Evolutionary conservation across 2,329 filamentous ascomycete genomes (phyloP).

Genomic region (Alternaria consortialis): DNA sequence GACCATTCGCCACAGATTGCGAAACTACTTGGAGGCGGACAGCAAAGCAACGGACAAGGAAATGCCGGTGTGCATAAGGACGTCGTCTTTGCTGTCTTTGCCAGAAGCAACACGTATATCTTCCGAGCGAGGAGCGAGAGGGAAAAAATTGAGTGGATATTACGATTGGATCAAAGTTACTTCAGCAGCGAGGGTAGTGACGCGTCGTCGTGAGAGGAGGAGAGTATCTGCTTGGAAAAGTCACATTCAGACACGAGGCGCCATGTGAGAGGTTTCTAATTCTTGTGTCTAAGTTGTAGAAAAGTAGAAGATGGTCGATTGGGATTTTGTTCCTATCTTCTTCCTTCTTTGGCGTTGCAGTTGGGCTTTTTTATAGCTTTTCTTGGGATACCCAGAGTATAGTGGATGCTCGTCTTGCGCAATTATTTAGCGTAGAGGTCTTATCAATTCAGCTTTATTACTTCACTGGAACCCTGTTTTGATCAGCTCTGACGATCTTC

Average conservation of each 20-base stretch:
- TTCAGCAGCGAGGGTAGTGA: constrained; percentile 51
- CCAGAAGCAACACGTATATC: constrained; percentile 91
- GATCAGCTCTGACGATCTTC: not conserved
- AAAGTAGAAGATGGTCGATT: constrained; percentile 4
- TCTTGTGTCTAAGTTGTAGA: constrained; percentile 6
- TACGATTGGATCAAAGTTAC: constrained; percentile 88
- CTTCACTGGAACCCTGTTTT: not conserved
- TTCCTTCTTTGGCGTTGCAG: constrained; percentile 6
- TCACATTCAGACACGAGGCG: not conserved
- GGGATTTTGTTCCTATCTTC: not conserved
- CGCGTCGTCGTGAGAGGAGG: constrained; percentile 5
- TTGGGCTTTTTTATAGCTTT: constrained; percentile 13
- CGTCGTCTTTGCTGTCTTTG: constrained; percentile 89
- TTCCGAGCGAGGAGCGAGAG: constrained; percentile 89
- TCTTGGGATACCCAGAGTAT: constrained; percentile 23
- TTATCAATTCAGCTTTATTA: constrained; percentile 5
- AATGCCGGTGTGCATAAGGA: constrained; percentile 58
- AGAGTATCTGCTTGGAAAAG: not conserved
- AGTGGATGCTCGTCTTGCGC: constrained; percentile 16
- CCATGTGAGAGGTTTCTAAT: constrained; percentile 1
- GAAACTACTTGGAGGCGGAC: constrained; percentile 68
- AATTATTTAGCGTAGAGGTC: constrained; percentile 12
- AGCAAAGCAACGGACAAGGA: constrained; percentile 17
- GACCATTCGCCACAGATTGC: constrained; percentile 91
- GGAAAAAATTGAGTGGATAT: constrained; percentile 97